Base-by-base conservation (phyloP, 139 green algal genomes). In the Volvox africanus region DNA sequence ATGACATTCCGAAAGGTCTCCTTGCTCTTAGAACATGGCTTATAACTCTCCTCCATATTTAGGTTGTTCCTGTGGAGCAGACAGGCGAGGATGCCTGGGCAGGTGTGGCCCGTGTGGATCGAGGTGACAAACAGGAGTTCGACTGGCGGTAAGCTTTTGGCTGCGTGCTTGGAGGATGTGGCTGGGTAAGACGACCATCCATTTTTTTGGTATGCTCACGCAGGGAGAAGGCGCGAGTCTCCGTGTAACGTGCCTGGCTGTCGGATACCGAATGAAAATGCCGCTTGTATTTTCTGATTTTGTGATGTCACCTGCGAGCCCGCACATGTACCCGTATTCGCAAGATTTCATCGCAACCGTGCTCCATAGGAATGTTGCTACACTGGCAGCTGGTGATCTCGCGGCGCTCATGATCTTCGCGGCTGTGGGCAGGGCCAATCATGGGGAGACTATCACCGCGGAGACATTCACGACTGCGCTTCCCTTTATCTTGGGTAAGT, bases 391-490 rank as follows among this genome's bases (percentile, higher is more conserved):
- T 16, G 96, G 97, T 36, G 97, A 98, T 75, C 69, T 88, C 0
- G 93, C 93, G 17, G 94, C 90, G 12, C 92, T 98, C 78, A 84
- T 98, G 75, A 36, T 95, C 21, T 98, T 98, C 93, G 95, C 97
- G 68, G 93, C 93, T 13, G 93, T 96, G 37, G 97, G 97, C 20
- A 92, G 96, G 19, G n/a, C 88, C 44, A 96, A 95, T 71, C 96
- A 98, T 84, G 96, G 96, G 88, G 88, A 90, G 11, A 19, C 95
- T 0, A 35, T 91, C 22, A 17, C 88, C 9, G 44, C 24, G 12
- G 94, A 94, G 12, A 91, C 92, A 1, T 28, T 98, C 0, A 67
- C 11, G 12, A 98, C 96, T 20, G 97, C 95, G 0, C 89, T 94
- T 61, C 97, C 97, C 22, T 98, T 98, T 91, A 77, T 98, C 32